Evolutionary conservation across 305 asterid genomes (phyloP).

Genomic region (Rubia occidens): DNA sequence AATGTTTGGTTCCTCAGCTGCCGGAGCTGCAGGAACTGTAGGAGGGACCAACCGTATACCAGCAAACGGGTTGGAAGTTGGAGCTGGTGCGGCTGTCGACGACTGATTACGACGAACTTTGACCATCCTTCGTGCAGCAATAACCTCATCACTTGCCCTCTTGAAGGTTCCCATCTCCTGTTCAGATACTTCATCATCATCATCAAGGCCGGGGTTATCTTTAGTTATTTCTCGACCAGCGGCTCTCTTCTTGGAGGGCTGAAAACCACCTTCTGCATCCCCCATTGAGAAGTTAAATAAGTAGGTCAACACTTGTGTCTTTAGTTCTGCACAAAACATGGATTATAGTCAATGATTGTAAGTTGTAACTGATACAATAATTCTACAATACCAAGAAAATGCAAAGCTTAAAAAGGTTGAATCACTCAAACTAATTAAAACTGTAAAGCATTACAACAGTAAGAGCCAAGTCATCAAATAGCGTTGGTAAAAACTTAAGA

Average conservation of each 20-base stretch:
- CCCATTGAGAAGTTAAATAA: constrained; percentile 41
- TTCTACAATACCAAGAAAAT: background rate
- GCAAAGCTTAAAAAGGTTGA: background rate
- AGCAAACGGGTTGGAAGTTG: constrained; percentile 72
- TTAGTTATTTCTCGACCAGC: constrained; percentile 72
- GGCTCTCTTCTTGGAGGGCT: constrained; percentile 79
- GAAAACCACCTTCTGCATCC: constrained; percentile 53
- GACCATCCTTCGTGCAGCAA: constrained; percentile 65
- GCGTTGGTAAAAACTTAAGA: background rate
- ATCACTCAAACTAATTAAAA: background rate
- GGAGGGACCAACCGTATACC: constrained; percentile 44
- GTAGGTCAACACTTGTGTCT: constrained; percentile 1
- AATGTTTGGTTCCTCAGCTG: constrained; percentile 13
- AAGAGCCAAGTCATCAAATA: background rate
- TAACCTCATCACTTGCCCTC: constrained; percentile 59
- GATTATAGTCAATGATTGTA: constrained; percentile 4
- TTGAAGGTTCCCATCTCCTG: constrained; percentile 47
- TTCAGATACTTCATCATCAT: constrained; percentile 43
- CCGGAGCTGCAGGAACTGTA: constrained; percentile 23
- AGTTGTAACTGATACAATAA: background rate
- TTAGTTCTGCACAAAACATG: constrained; percentile 7
- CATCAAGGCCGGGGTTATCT: constrained; percentile 83
- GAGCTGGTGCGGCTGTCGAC: constrained; percentile 31
- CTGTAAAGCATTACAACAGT: background rate
- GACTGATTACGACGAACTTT: constrained; percentile 56